These are phyloP conservation scores for Bruguiera gymnorhiza DNA, from an alignment of 345 rosid genomes.

Conservation along the genomic window DNA sequence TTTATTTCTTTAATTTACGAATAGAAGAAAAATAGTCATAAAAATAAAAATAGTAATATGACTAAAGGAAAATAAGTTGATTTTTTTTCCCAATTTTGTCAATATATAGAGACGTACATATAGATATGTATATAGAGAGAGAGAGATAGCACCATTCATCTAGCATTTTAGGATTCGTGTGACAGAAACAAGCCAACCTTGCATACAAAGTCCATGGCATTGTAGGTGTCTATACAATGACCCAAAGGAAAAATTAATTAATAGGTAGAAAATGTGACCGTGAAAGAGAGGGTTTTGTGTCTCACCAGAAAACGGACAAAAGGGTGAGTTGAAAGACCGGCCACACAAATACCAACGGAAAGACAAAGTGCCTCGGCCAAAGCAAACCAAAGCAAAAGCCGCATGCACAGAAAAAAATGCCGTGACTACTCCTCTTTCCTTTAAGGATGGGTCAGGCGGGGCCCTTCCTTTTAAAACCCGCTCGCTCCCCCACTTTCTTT, in stretches of 20 bases:
- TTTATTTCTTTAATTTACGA: too few relatives aligned
- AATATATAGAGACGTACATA: too few relatives aligned
- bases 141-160: too few relatives aligned
- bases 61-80: too few relatives aligned
- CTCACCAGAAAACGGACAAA: slow-evolving; percentile 33
- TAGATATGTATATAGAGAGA: too few relatives aligned
- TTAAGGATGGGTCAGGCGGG: not conserved
- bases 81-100: too few relatives aligned
- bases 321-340: slow-evolving; percentile 59
- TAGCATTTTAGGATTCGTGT: too few relatives aligned
- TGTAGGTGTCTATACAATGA: slow-evolving; percentile 12
- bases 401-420: slow-evolving; percentile 21
- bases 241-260: not conserved
- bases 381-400: slow-evolving; percentile 9
- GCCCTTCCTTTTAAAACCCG: too few relatives aligned
- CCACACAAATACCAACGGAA: slow-evolving; percentile 24
- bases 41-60: too few relatives aligned
- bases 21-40: too few relatives aligned
- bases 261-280: slow-evolving; percentile 14
- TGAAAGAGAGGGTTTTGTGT: slow-evolving; percentile 28
- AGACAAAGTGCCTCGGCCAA: not conserved
- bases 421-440: slow-evolving; percentile 10
- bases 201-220: not conserved
- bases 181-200: not conserved
- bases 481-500: not conserved